Base-by-base conservation (phyloP, 805 yeast species). In the Cyberlindnera saturnus region DNA sequence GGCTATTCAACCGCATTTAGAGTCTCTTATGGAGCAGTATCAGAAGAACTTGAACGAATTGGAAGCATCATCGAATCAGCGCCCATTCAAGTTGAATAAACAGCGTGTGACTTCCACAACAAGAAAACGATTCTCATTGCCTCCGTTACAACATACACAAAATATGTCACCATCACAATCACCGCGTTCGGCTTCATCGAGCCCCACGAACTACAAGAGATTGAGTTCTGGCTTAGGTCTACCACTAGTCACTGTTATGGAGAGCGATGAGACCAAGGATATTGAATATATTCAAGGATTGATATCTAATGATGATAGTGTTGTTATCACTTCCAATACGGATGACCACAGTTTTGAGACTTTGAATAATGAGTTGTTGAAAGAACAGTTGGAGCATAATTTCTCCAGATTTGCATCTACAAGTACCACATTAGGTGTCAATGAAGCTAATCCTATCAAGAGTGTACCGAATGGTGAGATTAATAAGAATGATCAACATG, bases 231-330 rank as follows among this genome's bases (percentile, higher is more conserved):
- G 65, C 1, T 43, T 61, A 3, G 42, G 55, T 4, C 39, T 61
- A 4, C 52, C 63, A 11, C 41, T 61, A 18, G 37, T 61, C 23
- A 61, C 62, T 1, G 62, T 61, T 6, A 33, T 54, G 18, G 65
- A 61, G 31, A 53, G 48, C 3, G 32, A 47, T 10, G 47, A 48
- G 13, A 39, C 1, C 28, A 38, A 11, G 42, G 34, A 23, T 23
- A 23, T 23, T 10, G 55, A 52, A 26, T 52, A 54, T 37, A 56
- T 57, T 28, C 36, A 39, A 6, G 32, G 48, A 7, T 30, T 58
- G 20, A 17, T 57, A 15, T 55, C 61, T 0, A 54, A 50, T 38
- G 60, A 58, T 39, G 60, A 56, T 23, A 51, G 52, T 36, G 61
- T 58, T 5, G 40, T 58, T 0, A 51, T 55, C 6, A 43, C 53